A percentile compares a stretch with the other conserved stretches of the same genome.
These are phyloP conservation scores for Polyporus arcularius DNA, from an alignment of 768 basidiomycete genomes.

Conservation along the genomic window DNA sequence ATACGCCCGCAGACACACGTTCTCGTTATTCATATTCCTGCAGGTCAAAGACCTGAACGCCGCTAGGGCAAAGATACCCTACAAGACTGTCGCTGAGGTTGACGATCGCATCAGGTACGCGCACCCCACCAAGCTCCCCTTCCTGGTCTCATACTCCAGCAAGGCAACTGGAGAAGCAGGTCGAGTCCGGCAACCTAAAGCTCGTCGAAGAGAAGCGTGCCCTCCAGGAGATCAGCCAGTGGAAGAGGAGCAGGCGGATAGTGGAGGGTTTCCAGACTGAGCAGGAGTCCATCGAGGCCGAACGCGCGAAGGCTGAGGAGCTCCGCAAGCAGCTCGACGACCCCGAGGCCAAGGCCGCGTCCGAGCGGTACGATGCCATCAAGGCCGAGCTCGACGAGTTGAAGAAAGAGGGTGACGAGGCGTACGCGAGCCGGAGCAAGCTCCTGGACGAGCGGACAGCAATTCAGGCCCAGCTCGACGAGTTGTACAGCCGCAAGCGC, in stretches of 20 bases:
- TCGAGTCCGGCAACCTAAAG: constrained; percentile 91
- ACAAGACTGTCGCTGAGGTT: constrained; percentile 82
- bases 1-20: background rate
- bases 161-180: constrained; percentile 83
- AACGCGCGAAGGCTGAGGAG: constrained; percentile 73
- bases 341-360: constrained; percentile 80
- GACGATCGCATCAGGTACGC: constrained; percentile 84
- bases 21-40: background rate
- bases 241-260: constrained; percentile 67
- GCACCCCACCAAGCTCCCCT: constrained; percentile 1
- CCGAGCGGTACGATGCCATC: constrained; percentile 80
- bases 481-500: constrained; percentile 75
- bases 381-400: constrained; percentile 84
- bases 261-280: constrained; percentile 83
- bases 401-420: constrained; percentile 85
- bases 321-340: constrained; percentile 86
- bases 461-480: constrained; percentile 68
- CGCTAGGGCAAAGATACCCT: constrained; percentile 73
- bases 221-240: constrained; percentile 80
- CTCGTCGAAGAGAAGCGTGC: constrained; percentile 95
- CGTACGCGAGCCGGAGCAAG: constrained; percentile 75
- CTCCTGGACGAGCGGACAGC: constrained; percentile 86
- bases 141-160: constrained; percentile 12
- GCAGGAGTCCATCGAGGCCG: constrained; percentile 79
- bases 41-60: constrained; percentile 90